These are phyloP conservation scores for Emericellopsis cladophorae DNA, from an alignment of 2,329 filamentous ascomycete genomes.

Conservation along the genomic window DNA sequence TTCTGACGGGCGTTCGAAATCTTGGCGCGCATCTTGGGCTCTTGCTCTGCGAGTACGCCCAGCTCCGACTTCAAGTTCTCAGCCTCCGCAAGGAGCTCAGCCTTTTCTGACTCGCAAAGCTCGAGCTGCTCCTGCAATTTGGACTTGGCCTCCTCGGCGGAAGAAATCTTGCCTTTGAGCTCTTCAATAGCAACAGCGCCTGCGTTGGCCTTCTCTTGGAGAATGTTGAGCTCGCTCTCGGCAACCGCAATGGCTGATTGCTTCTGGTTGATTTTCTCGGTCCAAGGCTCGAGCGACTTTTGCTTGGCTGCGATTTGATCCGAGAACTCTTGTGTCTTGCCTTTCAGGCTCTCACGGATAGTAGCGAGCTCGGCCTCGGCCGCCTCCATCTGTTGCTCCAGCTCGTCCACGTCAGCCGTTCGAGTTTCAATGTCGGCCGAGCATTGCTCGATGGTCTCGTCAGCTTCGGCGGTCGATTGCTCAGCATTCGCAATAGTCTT, in stretches of 20 bases:
- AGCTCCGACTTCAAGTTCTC: slow-evolving; percentile 61
- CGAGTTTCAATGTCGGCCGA: slow-evolving; percentile 66
- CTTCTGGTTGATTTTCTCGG: slow-evolving; percentile 92
- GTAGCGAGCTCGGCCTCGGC: slow-evolving; percentile 72
- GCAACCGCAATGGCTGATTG: slow-evolving; percentile 88
- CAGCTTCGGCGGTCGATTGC: slow-evolving; percentile 60
- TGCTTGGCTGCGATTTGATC: slow-evolving; percentile 88
- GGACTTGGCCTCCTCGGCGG: slow-evolving; percentile 54
- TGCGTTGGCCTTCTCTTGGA: slow-evolving; percentile 79
- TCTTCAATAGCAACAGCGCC: slow-evolving; percentile 77
- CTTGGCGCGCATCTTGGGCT: slow-evolving; percentile 71
- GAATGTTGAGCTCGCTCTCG: slow-evolving; percentile 85
- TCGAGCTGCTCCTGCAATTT: slow-evolving; percentile 63
- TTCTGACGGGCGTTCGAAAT: slow-evolving; percentile 86
- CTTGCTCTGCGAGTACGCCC: slow-evolving; percentile 58
- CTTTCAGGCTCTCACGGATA: slow-evolving; percentile 83
- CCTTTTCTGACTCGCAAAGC: slow-evolving; percentile 60
- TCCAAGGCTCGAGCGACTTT: slow-evolving; percentile 91
- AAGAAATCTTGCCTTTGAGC: slow-evolving; percentile 63
- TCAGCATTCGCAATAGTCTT: slow-evolving; percentile 73
- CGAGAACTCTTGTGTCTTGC: slow-evolving; percentile 89
- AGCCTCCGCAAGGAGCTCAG: slow-evolving; percentile 60
- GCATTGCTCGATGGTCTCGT: slow-evolving; percentile 67
- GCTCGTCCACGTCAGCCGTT: slow-evolving; percentile 56
- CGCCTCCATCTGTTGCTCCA: slow-evolving; percentile 63